phyloP scores from a whole-genome alignment of 1,284 basidiomycete genomes.

The Rhizoctonia solani region DNA sequence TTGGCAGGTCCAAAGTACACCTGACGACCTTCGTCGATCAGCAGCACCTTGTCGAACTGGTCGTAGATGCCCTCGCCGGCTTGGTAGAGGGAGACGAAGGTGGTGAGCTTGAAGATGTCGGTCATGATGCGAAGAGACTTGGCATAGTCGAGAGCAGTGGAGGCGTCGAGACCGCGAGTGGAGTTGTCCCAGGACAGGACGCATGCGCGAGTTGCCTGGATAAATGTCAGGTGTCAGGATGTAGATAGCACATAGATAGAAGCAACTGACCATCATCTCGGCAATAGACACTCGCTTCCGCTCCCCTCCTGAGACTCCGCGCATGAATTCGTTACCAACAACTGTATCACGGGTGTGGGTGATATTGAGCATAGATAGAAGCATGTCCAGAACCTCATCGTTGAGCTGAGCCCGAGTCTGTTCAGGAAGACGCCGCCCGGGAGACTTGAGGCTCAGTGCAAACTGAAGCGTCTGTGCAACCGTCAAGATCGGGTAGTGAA shows the following conservation, averaged over 20 bases:
- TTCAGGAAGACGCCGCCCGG: slow-evolving; percentile 50
- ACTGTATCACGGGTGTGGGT: slow-evolving; percentile 73
- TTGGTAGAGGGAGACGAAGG: slow-evolving; percentile 51
- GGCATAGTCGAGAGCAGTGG: slow-evolving; percentile 46
- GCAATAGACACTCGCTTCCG: slow-evolving; percentile 70
- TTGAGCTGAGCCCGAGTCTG: slow-evolving; percentile 42
- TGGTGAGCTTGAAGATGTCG: slow-evolving; percentile 46
- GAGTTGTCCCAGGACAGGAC: slow-evolving; percentile 72
- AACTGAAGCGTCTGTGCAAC: slow-evolving; percentile 60
- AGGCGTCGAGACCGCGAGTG: slow-evolving; percentile 6
- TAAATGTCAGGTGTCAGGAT: neutral
- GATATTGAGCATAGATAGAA: slow-evolving; percentile 73
- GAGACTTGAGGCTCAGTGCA: slow-evolving; percentile 57
- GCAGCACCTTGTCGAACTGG: slow-evolving; percentile 53
- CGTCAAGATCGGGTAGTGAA: slow-evolving; percentile 64
- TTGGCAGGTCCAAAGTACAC: too few species aligned
- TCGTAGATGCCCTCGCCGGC: slow-evolving; percentile 45
- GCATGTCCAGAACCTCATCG: slow-evolving; percentile 56
- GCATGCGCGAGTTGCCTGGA: slow-evolving; percentile 50
- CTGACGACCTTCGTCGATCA: too few species aligned
- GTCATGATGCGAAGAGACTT: slow-evolving; percentile 50
- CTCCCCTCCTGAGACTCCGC: slow-evolving; percentile 78
- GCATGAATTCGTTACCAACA: slow-evolving; percentile 74
- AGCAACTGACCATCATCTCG: slow-evolving; percentile 54
- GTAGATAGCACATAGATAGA: neutral